Conservation (phyloP, 2,329 filamentous ascomycete genomes). For the Fusarium sp. region DNA sequence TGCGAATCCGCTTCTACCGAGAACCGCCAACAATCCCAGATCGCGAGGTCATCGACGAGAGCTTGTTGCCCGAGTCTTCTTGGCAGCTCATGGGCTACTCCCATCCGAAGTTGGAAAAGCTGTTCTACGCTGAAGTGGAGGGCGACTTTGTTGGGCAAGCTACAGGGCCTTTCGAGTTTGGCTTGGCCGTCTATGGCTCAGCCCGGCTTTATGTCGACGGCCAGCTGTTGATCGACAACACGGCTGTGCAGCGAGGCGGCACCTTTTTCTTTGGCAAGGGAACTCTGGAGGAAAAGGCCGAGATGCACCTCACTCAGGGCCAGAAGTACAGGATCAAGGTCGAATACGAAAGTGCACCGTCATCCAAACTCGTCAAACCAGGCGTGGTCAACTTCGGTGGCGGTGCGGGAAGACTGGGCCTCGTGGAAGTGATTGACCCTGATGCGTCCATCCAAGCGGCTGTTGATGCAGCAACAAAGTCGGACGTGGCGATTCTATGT, state of each 20-base stretch:
- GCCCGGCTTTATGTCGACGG: conserved; percentile 49
- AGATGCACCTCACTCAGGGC: conserved; percentile 2
- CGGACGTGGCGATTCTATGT: background rate
- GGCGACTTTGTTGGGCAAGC: conserved; percentile 31
- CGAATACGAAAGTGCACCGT: conserved; percentile 8
- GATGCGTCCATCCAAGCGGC: background rate
- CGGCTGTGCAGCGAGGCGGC: conserved; percentile 44
- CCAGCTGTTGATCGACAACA: conserved; percentile 47
- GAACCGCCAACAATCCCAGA: background rate
- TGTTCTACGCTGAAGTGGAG: conserved; percentile 40
- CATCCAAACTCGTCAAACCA: conserved; percentile 16
- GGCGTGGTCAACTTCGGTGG: conserved; percentile 12
- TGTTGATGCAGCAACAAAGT: background rate
- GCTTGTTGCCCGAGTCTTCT: conserved; percentile 27
- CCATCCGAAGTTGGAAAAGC: conserved; percentile 25
- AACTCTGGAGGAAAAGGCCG: conserved; percentile 46
- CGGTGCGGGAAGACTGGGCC: conserved; percentile 18
- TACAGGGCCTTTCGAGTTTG: conserved; percentile 46
- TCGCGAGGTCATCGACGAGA: conserved; percentile 30
- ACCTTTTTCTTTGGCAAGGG: conserved; percentile 51
- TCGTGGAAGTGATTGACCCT: background rate
- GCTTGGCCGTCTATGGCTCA: conserved; percentile 47
- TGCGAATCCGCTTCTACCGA: conserved; percentile 11
- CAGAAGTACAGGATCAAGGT: conserved; percentile 25
- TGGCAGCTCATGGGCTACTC: conserved; percentile 42